These are phyloP conservation scores for Candida ortonii DNA, from an alignment of 805 yeast genomes.

Conservation along the genomic window DNA sequence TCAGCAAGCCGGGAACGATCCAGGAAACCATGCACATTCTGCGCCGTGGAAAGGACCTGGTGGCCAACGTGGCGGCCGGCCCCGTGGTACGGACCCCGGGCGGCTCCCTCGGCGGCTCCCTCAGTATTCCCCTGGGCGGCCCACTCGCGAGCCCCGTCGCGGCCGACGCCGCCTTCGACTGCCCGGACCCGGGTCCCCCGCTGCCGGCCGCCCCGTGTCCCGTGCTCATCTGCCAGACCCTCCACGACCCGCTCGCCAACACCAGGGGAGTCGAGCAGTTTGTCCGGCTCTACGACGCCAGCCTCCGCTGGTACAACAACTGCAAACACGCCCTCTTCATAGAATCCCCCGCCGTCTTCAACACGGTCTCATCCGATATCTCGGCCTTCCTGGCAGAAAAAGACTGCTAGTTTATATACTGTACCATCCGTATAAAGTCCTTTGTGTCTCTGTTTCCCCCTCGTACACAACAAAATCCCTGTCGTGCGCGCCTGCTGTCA, in stretches of 20 bases:
- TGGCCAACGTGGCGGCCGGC: conserved; percentile 2
- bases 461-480: no score
- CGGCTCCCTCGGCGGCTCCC: background rate
- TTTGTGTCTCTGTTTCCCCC: no score
- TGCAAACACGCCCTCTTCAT: conserved; percentile 12
- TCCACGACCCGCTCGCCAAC: conserved; percentile 9
- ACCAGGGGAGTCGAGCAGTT: conserved; percentile 4
- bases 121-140: background rate
- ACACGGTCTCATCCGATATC: conserved; percentile 4
- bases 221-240: conserved; percentile 10
- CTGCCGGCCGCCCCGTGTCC: conserved; percentile 2
- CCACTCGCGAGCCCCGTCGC: background rate
- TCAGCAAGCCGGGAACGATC: conserved; percentile 11
- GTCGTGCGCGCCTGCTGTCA: no score
- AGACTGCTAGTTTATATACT: no score
- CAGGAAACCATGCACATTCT: conserved; percentile 10
- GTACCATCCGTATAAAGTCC: no score
- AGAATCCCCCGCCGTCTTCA: conserved; percentile 3
- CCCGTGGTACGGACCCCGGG: background rate
- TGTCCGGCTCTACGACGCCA: conserved; percentile 1
- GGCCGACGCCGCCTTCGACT: background rate
- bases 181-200: background rate
- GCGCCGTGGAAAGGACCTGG: conserved; percentile 4
- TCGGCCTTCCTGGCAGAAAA: no score
- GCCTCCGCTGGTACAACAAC: conserved; percentile 6